Percentiles rank a stretch among this genome's conserved stretches.
These are phyloP conservation scores for Fusarium decemcellulare DNA, from an alignment of 2,329 filamentous ascomycete genomes.

Conservation along the genomic window DNA sequence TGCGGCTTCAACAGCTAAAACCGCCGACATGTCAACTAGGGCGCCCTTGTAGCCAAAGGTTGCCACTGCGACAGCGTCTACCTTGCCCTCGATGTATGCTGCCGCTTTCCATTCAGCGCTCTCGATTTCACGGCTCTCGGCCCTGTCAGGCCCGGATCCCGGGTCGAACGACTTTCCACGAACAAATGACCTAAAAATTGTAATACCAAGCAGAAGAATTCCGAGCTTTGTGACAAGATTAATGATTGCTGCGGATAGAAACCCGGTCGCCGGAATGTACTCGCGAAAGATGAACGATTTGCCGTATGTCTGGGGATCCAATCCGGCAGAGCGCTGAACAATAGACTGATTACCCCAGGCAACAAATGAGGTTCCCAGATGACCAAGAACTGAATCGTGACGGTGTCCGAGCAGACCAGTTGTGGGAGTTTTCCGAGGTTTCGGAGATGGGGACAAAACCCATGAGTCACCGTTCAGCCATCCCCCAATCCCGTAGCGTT, in stretches of 20 bases:
- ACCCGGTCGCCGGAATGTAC: neutral
- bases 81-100: neutral
- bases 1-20: neutral
- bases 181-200: neutral
- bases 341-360: neutral
- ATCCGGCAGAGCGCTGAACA: slow-evolving; percentile 1
- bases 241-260: neutral
- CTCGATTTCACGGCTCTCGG: neutral
- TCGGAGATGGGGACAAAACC: neutral
- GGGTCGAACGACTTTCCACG: neutral
- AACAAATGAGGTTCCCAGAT: neutral
- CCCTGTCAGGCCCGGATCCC: neutral
- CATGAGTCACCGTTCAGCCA: neutral
- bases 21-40: neutral
- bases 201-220: neutral
- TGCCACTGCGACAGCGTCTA: neutral
- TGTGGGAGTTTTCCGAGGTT: neutral
- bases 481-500: neutral
- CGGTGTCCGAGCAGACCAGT: neutral
- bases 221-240: neutral
- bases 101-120: neutral
- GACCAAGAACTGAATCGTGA: neutral
- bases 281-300: neutral
- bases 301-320: neutral
- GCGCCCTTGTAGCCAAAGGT: neutral